These are phyloP conservation scores for Leccinum arenicola DNA, from an alignment of 768 basidiomycete species.

Conservation along the genomic window DNA sequence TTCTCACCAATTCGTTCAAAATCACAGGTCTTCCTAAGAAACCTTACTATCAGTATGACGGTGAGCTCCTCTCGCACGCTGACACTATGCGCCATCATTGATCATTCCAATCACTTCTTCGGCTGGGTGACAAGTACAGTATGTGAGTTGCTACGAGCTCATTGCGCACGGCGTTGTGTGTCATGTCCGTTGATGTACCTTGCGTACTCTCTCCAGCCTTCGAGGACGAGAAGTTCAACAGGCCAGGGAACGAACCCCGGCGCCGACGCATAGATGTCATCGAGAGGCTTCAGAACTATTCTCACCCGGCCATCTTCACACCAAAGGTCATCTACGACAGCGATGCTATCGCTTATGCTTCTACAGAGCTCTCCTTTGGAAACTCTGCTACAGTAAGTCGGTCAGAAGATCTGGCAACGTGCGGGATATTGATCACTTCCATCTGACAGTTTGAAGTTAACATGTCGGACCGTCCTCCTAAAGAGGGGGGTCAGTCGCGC, in stretches of 20 bases:
- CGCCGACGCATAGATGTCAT: conserved; percentile 31
- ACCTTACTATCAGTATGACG: conserved; percentile 32
- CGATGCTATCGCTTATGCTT: conserved; percentile 39
- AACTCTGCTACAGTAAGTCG: conserved; percentile 30
- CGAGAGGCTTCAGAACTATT: conserved; percentile 37
- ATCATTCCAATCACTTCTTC: conserved; percentile 7
- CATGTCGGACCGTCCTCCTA: conserved; percentile 28
- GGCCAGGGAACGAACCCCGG: not conserved
- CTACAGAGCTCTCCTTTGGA: conserved; percentile 30
- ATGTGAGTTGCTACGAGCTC: conserved; percentile 21
- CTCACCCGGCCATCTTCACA: conserved; percentile 35
- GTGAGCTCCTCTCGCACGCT: conserved; percentile 18
- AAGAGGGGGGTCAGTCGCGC: conserved; percentile 14
- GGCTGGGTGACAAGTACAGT: conserved; percentile 15
- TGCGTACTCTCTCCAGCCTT: conserved; percentile 15
- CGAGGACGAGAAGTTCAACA: conserved; percentile 4
- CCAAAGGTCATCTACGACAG: conserved; percentile 49
- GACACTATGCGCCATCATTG: conserved; percentile 2
- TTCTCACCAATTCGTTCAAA: conserved; percentile 34
- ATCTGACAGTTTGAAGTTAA: conserved; percentile 35
- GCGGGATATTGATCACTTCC: not conserved
- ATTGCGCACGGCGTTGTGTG: not conserved
- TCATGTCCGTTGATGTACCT: not conserved
- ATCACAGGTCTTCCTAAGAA: conserved; percentile 27
- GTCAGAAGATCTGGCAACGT: not conserved